Conservation (phyloP, 2,329 filamentous ascomycete genomes). For the Ophiostoma ulmi region DNA sequence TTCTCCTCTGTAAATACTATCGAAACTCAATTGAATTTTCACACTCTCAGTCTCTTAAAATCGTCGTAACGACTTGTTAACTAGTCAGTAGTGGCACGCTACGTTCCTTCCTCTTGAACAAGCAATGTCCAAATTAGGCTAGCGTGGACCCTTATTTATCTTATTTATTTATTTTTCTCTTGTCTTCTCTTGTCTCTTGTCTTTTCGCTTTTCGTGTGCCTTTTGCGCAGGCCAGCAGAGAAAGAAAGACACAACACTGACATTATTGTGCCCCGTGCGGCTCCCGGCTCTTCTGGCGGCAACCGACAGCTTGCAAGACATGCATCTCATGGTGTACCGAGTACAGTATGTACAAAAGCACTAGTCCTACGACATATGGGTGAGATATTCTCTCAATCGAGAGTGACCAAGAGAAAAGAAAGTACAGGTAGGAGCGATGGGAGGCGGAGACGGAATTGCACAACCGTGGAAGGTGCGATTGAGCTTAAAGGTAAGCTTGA, state of each 20-base stretch:
- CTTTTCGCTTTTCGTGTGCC: neutral
- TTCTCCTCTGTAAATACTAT: neutral
- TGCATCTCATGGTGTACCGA: neutral
- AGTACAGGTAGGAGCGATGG: neutral
- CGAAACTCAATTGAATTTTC: neutral
- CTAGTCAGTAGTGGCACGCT: neutral
- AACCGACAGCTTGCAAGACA: constrained; percentile 3
- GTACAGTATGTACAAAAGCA: neutral
- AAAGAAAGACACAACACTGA: neutral
- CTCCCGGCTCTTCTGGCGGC: constrained; percentile 16
- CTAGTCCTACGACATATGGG: neutral
- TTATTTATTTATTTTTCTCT: neutral
- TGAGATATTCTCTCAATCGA: neutral
- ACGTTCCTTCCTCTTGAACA: neutral
- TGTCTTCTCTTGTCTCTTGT: neutral
- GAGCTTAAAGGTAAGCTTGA: neutral
- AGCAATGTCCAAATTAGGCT: neutral
- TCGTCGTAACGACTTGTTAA: neutral
- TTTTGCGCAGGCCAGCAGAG: neutral
- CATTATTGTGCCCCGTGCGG: constrained; percentile 12
- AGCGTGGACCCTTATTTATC: neutral
- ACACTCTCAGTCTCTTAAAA: neutral
- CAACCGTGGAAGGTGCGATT: constrained; percentile 13
- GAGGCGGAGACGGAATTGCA: no score
- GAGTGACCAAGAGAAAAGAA: neutral